phyloP scores from a whole-genome alignment of 306 rosid species.

The Cucurbita maxima region DNA sequence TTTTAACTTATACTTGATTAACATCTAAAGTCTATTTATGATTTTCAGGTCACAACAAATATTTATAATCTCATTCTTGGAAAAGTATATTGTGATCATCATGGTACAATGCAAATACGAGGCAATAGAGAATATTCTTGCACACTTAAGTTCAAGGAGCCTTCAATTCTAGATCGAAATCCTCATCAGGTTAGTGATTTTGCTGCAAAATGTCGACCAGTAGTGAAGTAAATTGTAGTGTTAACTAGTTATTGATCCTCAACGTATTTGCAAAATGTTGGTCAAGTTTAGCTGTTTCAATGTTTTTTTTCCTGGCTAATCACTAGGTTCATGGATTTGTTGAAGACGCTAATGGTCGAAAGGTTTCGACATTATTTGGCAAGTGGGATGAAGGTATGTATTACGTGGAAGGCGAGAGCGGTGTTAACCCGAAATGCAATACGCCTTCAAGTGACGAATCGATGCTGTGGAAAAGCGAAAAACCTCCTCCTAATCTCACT shows the following conservation, averaged over 20 bases:
- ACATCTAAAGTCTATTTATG: slow-evolving; percentile 9
- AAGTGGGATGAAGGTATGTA: slow-evolving; percentile 89
- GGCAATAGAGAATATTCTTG: slow-evolving; percentile 79
- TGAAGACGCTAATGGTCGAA: slow-evolving; percentile 56
- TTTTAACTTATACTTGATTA: background rate
- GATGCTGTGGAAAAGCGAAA: slow-evolving; percentile 70
- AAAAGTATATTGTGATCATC: slow-evolving; percentile 88
- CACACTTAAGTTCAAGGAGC: slow-evolving; percentile 87
- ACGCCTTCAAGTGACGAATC: slow-evolving; percentile 26
- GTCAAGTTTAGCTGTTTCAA: background rate
- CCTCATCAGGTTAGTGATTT: slow-evolving; percentile 67
- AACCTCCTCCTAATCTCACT: slow-evolving; percentile 48
- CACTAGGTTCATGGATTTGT: slow-evolving; percentile 73
- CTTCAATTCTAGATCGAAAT: slow-evolving; percentile 85
- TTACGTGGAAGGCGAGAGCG: slow-evolving; percentile 43
- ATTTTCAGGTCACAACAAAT: slow-evolving; percentile 68
- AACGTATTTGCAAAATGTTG: slow-evolving; percentile 4
- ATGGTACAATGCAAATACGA: slow-evolving; percentile 75
- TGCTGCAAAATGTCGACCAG: background rate
- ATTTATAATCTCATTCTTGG: slow-evolving; percentile 93
- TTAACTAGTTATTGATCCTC: background rate
- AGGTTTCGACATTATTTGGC: slow-evolving; percentile 62
- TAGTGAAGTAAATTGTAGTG: background rate
- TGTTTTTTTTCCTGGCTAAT: background rate
- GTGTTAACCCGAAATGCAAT: slow-evolving; percentile 37